A percentile compares a stretch with the other conserved stretches of the same genome.
phyloP scores from a whole-genome alignment of 345 rosid genomes.

The Chamaenerion angustifolium region DNA sequence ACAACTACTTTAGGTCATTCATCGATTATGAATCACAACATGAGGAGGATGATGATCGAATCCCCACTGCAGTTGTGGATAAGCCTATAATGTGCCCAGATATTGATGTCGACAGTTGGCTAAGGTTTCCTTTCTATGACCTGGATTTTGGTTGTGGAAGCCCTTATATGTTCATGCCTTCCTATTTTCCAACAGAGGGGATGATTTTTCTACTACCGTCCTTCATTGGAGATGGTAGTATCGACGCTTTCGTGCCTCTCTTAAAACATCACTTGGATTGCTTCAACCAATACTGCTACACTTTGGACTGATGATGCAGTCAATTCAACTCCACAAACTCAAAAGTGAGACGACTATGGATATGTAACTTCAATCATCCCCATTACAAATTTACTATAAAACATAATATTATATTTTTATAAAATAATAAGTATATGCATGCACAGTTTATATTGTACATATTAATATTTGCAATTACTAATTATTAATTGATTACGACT shows the following conservation, averaged over 20 bases:
- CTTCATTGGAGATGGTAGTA: constrained; percentile 15
- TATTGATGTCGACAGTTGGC: constrained; percentile 24
- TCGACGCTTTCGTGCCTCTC: constrained; percentile 16
- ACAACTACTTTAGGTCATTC: constrained; percentile 17
- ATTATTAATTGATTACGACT: too few species aligned
- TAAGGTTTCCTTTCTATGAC: constrained; percentile 21
- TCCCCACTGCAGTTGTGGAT: constrained; percentile 1
- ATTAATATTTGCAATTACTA: too few species aligned
- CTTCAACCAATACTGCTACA: constrained; percentile 9
- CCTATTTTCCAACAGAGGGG: constrained; percentile 16
- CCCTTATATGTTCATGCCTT: constrained; percentile 20
- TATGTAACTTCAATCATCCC: too few species aligned
- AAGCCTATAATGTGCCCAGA: constrained; percentile 11
- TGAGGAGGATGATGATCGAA: neutral
- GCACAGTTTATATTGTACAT: too few species aligned
- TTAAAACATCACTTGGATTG: constrained; percentile 9
- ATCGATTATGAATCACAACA: constrained; percentile 8
- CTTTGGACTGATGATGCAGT: constrained; percentile 1
- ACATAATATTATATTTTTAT: too few species aligned
- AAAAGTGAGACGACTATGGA: too few species aligned
- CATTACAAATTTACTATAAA: too few species aligned
- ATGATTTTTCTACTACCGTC: constrained; percentile 15
- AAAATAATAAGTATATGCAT: too few species aligned
- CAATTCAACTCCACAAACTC: too few species aligned
- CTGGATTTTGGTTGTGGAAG: constrained; percentile 19